Conservation (phyloP, 2,329 filamentous ascomycete genomes). For the Colletotrichum incanum region DNA sequence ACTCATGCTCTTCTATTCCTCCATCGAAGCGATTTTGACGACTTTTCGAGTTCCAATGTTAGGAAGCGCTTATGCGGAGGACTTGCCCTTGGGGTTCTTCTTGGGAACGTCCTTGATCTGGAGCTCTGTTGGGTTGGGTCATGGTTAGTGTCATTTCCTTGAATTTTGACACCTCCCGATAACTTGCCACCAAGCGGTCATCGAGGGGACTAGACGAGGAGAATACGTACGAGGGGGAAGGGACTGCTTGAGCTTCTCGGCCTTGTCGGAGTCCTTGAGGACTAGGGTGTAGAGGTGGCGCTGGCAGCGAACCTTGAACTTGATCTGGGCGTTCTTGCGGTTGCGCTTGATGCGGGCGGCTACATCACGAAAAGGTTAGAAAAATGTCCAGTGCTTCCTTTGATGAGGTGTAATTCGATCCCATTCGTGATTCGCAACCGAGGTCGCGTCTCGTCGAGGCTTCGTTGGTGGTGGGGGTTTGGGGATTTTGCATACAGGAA, state of each 20-base stretch:
- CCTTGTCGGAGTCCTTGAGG: constrained; percentile 99
- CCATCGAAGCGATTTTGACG: constrained; percentile 36
- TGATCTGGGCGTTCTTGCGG: constrained; percentile 91
- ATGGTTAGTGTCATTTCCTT: constrained; percentile 14
- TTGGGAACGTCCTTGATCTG: constrained; percentile 69
- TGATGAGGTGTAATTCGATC: constrained; percentile 29
- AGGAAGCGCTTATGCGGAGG: constrained; percentile 50
- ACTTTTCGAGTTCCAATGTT: constrained; percentile 10
- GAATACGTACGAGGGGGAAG: constrained; percentile 89
- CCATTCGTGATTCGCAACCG: constrained; percentile 1
- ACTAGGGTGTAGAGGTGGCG: constrained; percentile 97
- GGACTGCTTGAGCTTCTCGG: constrained; percentile 99
- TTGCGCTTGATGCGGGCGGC: constrained; percentile 97
- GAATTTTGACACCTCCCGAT: neutral
- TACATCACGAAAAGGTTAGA: constrained; percentile 57
- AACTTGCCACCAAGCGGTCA: neutral
- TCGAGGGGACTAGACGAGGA: neutral
- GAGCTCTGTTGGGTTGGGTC: constrained; percentile 59
- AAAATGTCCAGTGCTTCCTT: constrained; percentile 12
- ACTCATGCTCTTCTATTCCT: constrained; percentile 41
- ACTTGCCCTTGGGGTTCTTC: constrained; percentile 66
- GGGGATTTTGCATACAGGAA: constrained; percentile 82
- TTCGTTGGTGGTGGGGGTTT: neutral
- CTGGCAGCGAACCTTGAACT: constrained; percentile 99
- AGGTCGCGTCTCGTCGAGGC: neutral